Evolutionary conservation across 768 basidiomycete genomes (phyloP), one percentile per base, ranked within the genome.

Genomic region (Lentinula guzmanii): DNA sequence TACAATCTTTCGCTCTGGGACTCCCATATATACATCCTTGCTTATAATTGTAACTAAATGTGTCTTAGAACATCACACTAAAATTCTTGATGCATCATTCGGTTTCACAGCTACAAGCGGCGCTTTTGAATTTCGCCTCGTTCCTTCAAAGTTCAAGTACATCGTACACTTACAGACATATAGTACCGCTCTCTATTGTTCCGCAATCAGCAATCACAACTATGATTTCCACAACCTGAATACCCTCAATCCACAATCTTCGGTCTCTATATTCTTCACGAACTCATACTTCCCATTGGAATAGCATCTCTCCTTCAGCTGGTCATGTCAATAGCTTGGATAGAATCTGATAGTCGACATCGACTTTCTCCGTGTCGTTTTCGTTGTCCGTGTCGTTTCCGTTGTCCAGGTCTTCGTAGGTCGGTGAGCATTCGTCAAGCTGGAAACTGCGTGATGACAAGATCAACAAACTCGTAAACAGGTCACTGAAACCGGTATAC

Each of bases 401-500:
- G 53, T 66, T n/a, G 51, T 66, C 71, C 9, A 66, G 70, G 3
- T 68, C 65, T 21, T 28, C 53, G 65, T 74, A 75, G 42, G 74
- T 76, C 3, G 87, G 87, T 0, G 85, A 87, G 11, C 72, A 71
- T 18, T 75, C 72, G 70, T 90, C 89, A 28, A 76, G 50, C 8
- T 66, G 59, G 65, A 89, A 89, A 18, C 89, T 90, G 37, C 37
- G 28, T 35, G 21, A 8, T 39, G 7, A 52, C 21, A 18, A 31
- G 15, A 5, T 50, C 8, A 50, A 8, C 21, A 16, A 50, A 45
- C 4, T 18, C 15, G 3, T 21, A 8, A 37, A 21, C 5, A 39
- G 21, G 8, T 11, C 11, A 52, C 48, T 24, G n/a, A 28, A 57
- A 39, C 10, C 58, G 7, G 11, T 18, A 28, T 28, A 67, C 79